Evolutionary conservation across 805 yeast genomes (phyloP).

Genomic region (Brettanomyces anomalus): DNA sequence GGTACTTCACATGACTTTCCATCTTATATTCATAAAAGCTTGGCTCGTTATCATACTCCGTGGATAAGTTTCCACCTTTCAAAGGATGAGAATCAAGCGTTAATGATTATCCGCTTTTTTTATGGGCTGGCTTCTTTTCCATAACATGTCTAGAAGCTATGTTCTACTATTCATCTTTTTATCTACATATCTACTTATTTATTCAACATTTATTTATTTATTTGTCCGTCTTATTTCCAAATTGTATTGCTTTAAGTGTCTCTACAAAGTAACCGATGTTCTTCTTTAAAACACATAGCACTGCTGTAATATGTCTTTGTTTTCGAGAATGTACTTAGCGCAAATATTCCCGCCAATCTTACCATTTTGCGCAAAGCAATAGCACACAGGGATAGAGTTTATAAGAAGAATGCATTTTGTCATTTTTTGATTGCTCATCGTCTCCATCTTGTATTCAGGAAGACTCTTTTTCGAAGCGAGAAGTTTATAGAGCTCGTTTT

Average conservation of each 20-base stretch:
- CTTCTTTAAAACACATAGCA: conserved; percentile 10
- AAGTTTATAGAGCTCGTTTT: conserved; percentile 22
- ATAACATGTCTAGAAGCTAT: not conserved
- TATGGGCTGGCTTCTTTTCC: no score
- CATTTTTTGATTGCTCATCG: conserved; percentile 3
- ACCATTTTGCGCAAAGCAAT: conserved; percentile 25
- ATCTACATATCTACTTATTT: conserved; percentile 7
- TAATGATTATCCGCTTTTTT: no score
- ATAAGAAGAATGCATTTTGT: conserved; percentile 21
- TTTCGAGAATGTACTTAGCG: conserved; percentile 25
- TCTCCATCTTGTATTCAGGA: conserved; percentile 24
- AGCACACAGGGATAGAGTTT: conserved; percentile 26
- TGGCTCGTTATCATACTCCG: no score
- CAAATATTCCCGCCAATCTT: conserved; percentile 32
- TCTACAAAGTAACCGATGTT: no score
- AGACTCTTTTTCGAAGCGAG: conserved; percentile 14
- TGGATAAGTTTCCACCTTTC: no score
- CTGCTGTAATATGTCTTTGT: conserved; percentile 12
- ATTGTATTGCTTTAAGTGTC: conserved; percentile 2
- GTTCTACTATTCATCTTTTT: conserved; percentile 3
- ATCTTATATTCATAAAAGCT: no score
- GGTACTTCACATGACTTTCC: no score
- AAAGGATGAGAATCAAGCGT: no score
- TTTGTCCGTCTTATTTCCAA: not conserved
- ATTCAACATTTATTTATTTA: conserved; percentile 4